Base-by-base conservation (phyloP, 2,329 filamentous ascomycete genomes). In the Calycina herbarum region DNA sequence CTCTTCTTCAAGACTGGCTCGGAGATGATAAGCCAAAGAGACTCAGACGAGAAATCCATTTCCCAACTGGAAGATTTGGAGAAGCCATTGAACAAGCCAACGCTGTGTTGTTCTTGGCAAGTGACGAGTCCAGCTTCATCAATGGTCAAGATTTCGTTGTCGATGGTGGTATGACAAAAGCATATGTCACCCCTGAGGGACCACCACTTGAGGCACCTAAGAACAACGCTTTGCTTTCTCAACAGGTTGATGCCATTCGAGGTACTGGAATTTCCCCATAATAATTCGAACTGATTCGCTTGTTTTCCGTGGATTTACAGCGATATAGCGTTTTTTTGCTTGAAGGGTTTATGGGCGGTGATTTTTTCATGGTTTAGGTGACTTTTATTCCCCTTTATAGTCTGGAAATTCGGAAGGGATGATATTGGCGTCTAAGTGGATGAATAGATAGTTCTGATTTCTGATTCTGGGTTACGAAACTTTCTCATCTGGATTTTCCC, bases 121-220 rank as follows among this genome's bases (percentile, higher is more conserved):
- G 87, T 73, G 89, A 93, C 68, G 90, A 92, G 78, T 86, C 86
- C 75, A 89, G 87, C 78, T 92, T 92, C 72, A 85, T 92, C 70
- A 92, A 91, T 70, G 90, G 88, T 6, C 86, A 87, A 66, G 95
- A 98, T 77, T 96, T 98, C 80, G 90, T 96, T 4, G 93, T 98
- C 31, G 95, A 99, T 74, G 95, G 95, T 66, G 94, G 94, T 67
- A 92, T 99, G 92, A 94, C 89, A 74, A 97, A 91, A 84, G 92
- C 93, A 57, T 98, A 97, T 78, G 87, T 90, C 33, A 90, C 88
- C 1, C 80, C 88, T 1, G 86, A 89, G 78, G 88, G 88, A 3
- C 81, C 84, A 15, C 76, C 86, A 8, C 71, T 81, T 0, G 71
- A 80, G 11, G 82, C 83, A 5, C 88, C 88, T 3, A 76, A 78